Evolutionary conservation across 1,139 yeast genomes (phyloP).

Genomic region (Yamadazyma triangularis): DNA sequence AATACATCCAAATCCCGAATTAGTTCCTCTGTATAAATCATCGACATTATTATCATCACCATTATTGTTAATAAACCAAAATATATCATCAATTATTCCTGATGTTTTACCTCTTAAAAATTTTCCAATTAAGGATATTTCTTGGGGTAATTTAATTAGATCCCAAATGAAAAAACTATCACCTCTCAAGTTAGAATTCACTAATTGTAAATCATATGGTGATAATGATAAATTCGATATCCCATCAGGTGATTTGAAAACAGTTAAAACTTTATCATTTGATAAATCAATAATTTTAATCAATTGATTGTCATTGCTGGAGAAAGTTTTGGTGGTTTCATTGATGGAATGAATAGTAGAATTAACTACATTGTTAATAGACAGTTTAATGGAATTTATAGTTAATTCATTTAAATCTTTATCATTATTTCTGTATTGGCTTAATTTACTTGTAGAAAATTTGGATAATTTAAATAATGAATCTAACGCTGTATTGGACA

Average conservation of each 20-base stretch:
- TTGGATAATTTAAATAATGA: constrained; percentile 49
- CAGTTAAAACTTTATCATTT: constrained; percentile 41
- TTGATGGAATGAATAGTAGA: constrained; percentile 35
- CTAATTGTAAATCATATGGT: constrained; percentile 57
- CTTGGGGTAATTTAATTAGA: constrained; percentile 46
- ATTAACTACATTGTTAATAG: constrained; percentile 29
- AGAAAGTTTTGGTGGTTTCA: constrained; percentile 17
- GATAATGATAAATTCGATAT: constrained; percentile 58
- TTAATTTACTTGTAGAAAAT: constrained; percentile 40
- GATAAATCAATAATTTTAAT: constrained; percentile 46
- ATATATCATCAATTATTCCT: constrained; percentile 46
- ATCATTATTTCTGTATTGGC: constrained; percentile 27
- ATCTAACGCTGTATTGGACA: constrained; percentile 54
- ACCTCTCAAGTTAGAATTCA: constrained; percentile 57
- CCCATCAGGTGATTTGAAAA: constrained; percentile 60
- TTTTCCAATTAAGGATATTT: constrained; percentile 54
- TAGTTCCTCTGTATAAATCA: constrained; percentile 19
- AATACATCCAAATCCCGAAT: constrained; percentile 50
- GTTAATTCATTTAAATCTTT: constrained; percentile 15
- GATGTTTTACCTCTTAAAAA: constrained; percentile 63
- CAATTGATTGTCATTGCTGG: constrained; percentile 27
- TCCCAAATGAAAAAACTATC: constrained; percentile 67
- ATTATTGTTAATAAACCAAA: constrained; percentile 46
- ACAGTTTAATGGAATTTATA: constrained; percentile 27
- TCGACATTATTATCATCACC: constrained; percentile 8